Percentiles rank a stretch among this genome's conserved stretches.
Conservation (phyloP, 2,329 filamentous ascomycete genomes). For the Paraphaeosphaeria sporulosa region DNA sequence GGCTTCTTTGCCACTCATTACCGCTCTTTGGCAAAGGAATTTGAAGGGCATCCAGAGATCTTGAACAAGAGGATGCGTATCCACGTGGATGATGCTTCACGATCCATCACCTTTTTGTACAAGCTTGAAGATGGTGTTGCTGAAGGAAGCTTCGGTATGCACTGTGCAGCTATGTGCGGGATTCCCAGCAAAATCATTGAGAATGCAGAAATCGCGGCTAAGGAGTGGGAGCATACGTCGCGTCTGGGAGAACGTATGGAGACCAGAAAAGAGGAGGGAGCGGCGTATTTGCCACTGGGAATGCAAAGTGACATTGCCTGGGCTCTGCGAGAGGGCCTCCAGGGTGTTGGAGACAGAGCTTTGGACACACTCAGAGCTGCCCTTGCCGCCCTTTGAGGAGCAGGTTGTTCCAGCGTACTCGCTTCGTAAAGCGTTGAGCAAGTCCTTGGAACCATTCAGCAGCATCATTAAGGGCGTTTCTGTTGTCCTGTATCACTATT, state of each 20-base stretch:
- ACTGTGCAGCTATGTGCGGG: slow-evolving; percentile 97
- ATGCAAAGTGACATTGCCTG: slow-evolving; percentile 87
- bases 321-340: slow-evolving; percentile 67
- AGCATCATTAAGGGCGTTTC: not conserved
- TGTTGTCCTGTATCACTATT: not conserved
- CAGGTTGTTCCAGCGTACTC: not conserved
- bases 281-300: slow-evolving; percentile 83
- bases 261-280: slow-evolving; percentile 70
- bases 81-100: slow-evolving; percentile 82
- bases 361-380: slow-evolving; percentile 65
- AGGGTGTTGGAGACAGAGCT: slow-evolving; percentile 57
- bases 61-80: slow-evolving; percentile 90
- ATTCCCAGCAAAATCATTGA: slow-evolving; percentile 85
- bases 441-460: not conserved
- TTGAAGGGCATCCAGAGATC: slow-evolving; percentile 88
- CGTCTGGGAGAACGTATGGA: slow-evolving; percentile 88
- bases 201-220: slow-evolving; percentile 85
- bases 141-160: slow-evolving; percentile 98
- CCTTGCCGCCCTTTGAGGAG: slow-evolving; percentile 59
- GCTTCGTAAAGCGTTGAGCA: not conserved
- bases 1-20: slow-evolving; percentile 99
- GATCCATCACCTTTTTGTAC: slow-evolving; percentile 95
- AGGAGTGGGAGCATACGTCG: slow-evolving; percentile 94
- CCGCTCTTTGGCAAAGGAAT: slow-evolving; percentile 91
- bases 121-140: slow-evolving; percentile 92